These are phyloP conservation scores for Alternaria burnsii DNA, from an alignment of 2,329 filamentous ascomycete species.

Conservation along the genomic window DNA sequence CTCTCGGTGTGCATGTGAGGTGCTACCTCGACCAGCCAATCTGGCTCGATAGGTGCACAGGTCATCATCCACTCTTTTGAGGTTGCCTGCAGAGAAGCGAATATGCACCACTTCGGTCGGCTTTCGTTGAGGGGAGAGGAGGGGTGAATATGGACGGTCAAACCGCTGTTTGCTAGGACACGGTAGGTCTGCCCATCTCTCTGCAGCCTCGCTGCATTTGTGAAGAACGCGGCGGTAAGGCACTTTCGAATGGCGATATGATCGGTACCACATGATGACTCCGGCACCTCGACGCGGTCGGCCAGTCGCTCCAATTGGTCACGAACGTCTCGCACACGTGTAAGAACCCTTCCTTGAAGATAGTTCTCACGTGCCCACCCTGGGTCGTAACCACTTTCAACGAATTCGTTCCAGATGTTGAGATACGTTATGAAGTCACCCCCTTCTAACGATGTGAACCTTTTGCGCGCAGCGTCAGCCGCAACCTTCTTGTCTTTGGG, in stretches of 20 bases:
- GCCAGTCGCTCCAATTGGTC: slow-evolving; percentile 71
- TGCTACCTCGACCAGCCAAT: slow-evolving; percentile 88
- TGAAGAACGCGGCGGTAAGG: not conserved
- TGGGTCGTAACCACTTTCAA: slow-evolving; percentile 85
- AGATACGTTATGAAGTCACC: slow-evolving; percentile 89
- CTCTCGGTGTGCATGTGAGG: slow-evolving; percentile 81
- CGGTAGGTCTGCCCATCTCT: not conserved
- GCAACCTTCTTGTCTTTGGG: slow-evolving; percentile 96
- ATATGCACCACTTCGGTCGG: not conserved
- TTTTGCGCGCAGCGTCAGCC: slow-evolving; percentile 81
- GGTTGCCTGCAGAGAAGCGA: slow-evolving; percentile 53
- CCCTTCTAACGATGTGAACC: slow-evolving; percentile 66
- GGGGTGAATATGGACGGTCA: not conserved
- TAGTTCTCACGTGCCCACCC: slow-evolving; percentile 95
- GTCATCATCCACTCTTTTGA: slow-evolving; percentile 93
- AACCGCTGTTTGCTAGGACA: not conserved
- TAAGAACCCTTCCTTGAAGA: slow-evolving; percentile 75
- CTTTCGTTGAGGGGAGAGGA: not conserved
- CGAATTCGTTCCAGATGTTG: slow-evolving; percentile 96
- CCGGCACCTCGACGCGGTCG: slow-evolving; percentile 72
- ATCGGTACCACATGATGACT: not conserved
- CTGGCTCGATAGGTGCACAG: slow-evolving; percentile 82
- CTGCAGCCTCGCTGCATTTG: not conserved
- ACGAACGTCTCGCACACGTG: slow-evolving; percentile 86
- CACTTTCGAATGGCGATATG: not conserved